Evolutionary conservation across 106 monocot genomes (phyloP), one percentile per base, ranked within the genome.

Genomic region (Dendrobium huoshanense): DNA sequence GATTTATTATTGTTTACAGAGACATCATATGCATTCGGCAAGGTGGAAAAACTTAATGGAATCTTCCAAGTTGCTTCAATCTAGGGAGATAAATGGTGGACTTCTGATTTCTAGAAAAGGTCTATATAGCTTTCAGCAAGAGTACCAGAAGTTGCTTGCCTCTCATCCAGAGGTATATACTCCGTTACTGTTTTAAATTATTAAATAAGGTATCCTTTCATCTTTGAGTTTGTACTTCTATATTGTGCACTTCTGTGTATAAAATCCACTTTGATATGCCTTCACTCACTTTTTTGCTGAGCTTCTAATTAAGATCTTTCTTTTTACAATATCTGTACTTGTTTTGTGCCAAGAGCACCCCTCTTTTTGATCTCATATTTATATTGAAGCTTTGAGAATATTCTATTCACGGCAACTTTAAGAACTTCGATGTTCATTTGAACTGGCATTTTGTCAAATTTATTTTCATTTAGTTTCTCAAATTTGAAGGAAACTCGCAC

Each of bases 71-170:
- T 83, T 94, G 70, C 79, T 96, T 78, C 81, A 55, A 25, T 75
- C 51, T 29, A 94, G 94, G 85, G 96, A 97, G 85, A 79, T 94
- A 40, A 79, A 89, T 79, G 96, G 96, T 73, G 78, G 87, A 48
- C 43, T 49, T 81, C 42, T 92, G 19, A 51, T 45, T 16, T 83
- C 85, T 5, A 82, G 83, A 49, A 79, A 41, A 68, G 24, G 17
- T 25, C 79, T 65, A 47, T 59, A 41, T 59, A 80, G 27, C 17
- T 96, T 96, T 45, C 70, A 83, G 65, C 59, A 89, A 72, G 88
- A 88, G 68, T 94, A 81, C 54, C 83, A 97, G 45, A 87, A 94
- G 47, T 41, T 89, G 15, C 90, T 88, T 85, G 86, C 87, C 83
- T 90, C 90, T 79, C 47, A 80, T 65, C 94, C 96, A 40, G 73